Evolutionary conservation across 2,329 filamentous ascomycete genomes (phyloP).

Genomic region (Alternaria sp.): DNA sequence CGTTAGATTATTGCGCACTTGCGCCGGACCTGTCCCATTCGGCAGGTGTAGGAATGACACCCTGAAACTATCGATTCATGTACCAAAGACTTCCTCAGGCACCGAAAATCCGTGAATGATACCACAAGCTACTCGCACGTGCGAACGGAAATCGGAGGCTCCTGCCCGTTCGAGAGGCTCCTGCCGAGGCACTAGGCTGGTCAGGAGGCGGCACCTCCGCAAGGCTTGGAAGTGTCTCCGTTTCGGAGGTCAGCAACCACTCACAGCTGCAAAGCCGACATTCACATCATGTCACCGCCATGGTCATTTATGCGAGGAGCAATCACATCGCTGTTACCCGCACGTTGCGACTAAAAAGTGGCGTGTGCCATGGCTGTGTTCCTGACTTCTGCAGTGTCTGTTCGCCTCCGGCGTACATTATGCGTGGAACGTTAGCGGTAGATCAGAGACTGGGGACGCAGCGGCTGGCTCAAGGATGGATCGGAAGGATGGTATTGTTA

Average conservation of each 20-base stretch:
- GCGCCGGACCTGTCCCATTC: slow-evolving; percentile 3
- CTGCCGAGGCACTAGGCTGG: slow-evolving; percentile 28
- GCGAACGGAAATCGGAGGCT: slow-evolving; percentile 20
- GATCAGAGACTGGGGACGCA: background rate
- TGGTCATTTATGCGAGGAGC: slow-evolving; percentile 32
- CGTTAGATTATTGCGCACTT: slow-evolving; percentile 1
- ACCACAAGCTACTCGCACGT: slow-evolving; percentile 24
- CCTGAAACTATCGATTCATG: background rate
- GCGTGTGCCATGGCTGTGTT: slow-evolving; percentile 13
- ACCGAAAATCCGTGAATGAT: slow-evolving; percentile 20
- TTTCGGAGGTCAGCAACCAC: slow-evolving; percentile 31
- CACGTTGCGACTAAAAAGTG: slow-evolving; percentile 25
- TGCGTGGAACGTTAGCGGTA: slow-evolving; percentile 3
- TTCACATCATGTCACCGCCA: slow-evolving; percentile 16
- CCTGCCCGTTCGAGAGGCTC: slow-evolving; percentile 27
- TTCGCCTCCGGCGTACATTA: slow-evolving; percentile 9
- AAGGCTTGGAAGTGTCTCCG: slow-evolving; percentile 18
- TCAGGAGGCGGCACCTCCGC: slow-evolving; percentile 12
- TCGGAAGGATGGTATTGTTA: slow-evolving; percentile 11
- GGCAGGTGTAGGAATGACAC: slow-evolving; percentile 4
- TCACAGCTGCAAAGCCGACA: slow-evolving; percentile 32
- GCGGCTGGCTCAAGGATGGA: background rate
- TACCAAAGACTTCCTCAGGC: background rate
- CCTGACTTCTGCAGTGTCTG: background rate
- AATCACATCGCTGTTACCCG: slow-evolving; percentile 34